Evolutionary conservation across 805 yeast genomes (phyloP).

Genomic region (Candida piceae): DNA sequence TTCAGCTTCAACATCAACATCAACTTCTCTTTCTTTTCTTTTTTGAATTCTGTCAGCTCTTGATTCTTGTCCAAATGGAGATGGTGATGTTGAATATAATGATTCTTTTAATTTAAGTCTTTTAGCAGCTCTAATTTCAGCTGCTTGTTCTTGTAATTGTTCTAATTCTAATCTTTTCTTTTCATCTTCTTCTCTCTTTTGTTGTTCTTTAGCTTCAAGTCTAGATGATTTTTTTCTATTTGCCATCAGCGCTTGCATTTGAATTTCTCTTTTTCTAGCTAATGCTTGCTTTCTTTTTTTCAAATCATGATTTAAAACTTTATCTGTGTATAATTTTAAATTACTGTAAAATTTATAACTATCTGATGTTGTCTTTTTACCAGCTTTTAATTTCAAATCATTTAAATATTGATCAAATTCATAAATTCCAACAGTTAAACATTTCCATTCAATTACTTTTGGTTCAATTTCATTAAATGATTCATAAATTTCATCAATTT

Average conservation of each 20-base stretch:
- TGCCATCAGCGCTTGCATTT: constrained; percentile 57
- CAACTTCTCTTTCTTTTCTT: constrained; percentile 7
- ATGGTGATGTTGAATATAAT: constrained; percentile 15
- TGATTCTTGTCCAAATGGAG: constrained; percentile 23
- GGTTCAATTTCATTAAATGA: constrained; percentile 31
- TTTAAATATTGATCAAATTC: constrained; percentile 34
- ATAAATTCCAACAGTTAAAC: constrained; percentile 40
- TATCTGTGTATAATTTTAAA: constrained; percentile 30
- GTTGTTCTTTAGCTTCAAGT: constrained; percentile 57
- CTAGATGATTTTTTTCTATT: constrained; percentile 73
- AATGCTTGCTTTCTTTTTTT: constrained; percentile 49
- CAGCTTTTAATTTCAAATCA: constrained; percentile 28
- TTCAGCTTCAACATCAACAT: constrained; percentile 5
- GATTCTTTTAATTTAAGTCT: constrained; percentile 33
- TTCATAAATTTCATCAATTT: constrained; percentile 17
- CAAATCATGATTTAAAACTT: constrained; percentile 40
- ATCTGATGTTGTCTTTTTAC: constrained; percentile 20
- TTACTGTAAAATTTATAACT: constrained; percentile 27
- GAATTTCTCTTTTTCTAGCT: constrained; percentile 56
- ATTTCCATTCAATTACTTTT: constrained; percentile 30
- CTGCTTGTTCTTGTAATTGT: constrained; percentile 39
- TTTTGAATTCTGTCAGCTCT: constrained; percentile 28
- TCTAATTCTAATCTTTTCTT: constrained; percentile 41
- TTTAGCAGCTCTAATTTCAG: constrained; percentile 39
- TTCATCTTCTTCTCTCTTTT: constrained; percentile 48